phyloP scores from a whole-genome alignment of 306 rosid genomes.

The Prunus campanulata region DNA sequence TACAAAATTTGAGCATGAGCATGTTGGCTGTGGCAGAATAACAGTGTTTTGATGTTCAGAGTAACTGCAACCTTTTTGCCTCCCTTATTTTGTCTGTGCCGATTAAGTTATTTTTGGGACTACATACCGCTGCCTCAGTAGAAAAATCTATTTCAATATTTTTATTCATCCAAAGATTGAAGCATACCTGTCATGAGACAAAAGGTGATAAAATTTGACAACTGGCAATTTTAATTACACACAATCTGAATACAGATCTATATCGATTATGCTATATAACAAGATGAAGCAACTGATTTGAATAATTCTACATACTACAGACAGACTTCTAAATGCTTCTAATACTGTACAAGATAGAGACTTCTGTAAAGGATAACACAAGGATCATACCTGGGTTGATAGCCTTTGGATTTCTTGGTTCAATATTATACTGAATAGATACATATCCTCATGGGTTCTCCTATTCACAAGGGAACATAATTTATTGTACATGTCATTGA shows the following conservation, averaged over 20 bases:
- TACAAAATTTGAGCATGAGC: no score
- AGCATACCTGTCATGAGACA: background rate
- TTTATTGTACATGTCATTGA: constrained; percentile 3
- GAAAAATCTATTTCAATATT: background rate
- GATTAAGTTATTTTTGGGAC: background rate
- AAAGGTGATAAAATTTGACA: background rate
- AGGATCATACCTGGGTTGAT: constrained; percentile 54
- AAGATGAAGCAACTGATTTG: background rate
- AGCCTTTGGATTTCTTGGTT: constrained; percentile 73
- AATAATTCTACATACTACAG: background rate
- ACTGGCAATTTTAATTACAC: background rate
- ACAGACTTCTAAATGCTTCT: background rate
- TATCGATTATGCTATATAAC: background rate
- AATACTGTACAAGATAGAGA: background rate
- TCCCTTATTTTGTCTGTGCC: background rate
- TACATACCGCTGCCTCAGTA: background rate
- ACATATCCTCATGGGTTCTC: constrained; percentile 68
- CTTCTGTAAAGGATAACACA: background rate
- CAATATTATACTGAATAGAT: constrained; percentile 51
- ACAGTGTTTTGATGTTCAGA: no score
- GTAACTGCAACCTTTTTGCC: background rate
- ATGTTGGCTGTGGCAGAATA: no score
- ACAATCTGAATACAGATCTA: background rate
- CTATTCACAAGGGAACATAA: constrained; percentile 31
- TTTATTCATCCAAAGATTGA: background rate